Evolutionary conservation across 768 basidiomycete genomes (phyloP), one percentile per base, ranked within the genome.

Genomic region (Termitomyces eurrhizus): DNA sequence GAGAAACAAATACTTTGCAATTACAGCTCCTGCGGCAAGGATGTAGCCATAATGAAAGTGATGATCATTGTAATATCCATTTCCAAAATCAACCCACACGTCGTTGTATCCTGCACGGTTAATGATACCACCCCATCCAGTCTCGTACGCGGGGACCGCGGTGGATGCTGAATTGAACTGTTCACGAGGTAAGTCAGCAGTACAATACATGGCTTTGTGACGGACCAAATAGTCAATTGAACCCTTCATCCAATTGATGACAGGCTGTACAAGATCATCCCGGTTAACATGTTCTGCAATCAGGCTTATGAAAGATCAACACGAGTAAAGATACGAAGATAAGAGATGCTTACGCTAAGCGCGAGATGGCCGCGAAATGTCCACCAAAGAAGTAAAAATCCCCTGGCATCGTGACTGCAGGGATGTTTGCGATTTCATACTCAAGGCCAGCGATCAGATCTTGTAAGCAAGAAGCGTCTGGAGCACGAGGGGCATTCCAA

Each of bases 341-440:
- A 56, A n/a, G 21, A 44, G 33, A 39, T 16, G 57, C 74, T 57
- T 58, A 74, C 73, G 72, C 74, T 18, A 75, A 61, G 36, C 73
- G 66, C 21, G 71, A 67, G 11, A 68, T 65, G 14, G 65, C 65
- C 35, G 67, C 73, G 42, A 71, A 66, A 3, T 57, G 61, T 36
- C 71, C 70, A 35, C 74, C 73, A 65, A 72, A 75, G 54, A 63
- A 71, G 55, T 75, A 75, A 54, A 74, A 75, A 53, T 75, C 74
- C 4, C 66, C 68, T 29, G 81, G 76, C 29, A 78, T 79, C 8
- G 79, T 77, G 26, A 75, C 73, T 6, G 75, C 67, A 18, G 81
- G 66, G 46, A 86, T 76, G 63, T 84, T 78, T 24, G 75, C 71
- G 41, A 81, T 77, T 63, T 83, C 83, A 62, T 79, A 79, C 65